Base-by-base conservation (phyloP, 2,329 filamentous ascomycete genomes). In the Paecilomyces formosus region DNA sequence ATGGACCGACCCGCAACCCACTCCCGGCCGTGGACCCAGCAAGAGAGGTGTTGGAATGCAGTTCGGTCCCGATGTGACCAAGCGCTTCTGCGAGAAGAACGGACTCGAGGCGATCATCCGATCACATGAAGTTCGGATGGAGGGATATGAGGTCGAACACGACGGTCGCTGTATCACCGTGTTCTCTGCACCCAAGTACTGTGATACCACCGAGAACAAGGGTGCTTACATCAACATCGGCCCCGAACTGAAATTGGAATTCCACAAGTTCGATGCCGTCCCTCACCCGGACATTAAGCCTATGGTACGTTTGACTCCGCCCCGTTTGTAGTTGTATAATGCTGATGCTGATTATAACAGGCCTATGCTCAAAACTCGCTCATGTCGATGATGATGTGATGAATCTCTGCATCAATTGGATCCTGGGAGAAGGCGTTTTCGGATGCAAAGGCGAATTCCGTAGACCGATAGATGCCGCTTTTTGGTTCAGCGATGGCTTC, bases 181-280 rank as follows among this genome's bases (percentile, higher is more conserved):
- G 66, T 99, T 99, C 81, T 97, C 93, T 49, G 94, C 94, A 26
- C 94, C 94, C 45, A 96, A 87, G 75, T 99, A 99, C 75, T 99
- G 94, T 76, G 94, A 99, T 73, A 91, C 91, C 67, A 97, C 94
- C 0, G 93, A 96, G 79, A 99, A 99, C 78, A 94, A 92, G 79
- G 94, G 94, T 63, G 94, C 94, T 18, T 99, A 95, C 76, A 99
- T 99, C 83, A 97, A 99, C 76, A 88, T 99, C 64, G 89, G 90
- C 31, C 84, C 90, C 15, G 90, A 96, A 62, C 90, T 95, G 73
- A 95, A 97, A 81, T 87, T 97, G 67, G 80, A 90, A 39, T 99
- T 90, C 78, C 85, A 94, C 73, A 88, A 96, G 72, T 99, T 99
- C 66, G 92, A 97, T 67, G 94, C 94, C 7, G 94, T 99, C 57